These are phyloP conservation scores for Achlya hypogyna DNA, from an alignment of 352 stramenopile species.

Conservation along the genomic window DNA sequence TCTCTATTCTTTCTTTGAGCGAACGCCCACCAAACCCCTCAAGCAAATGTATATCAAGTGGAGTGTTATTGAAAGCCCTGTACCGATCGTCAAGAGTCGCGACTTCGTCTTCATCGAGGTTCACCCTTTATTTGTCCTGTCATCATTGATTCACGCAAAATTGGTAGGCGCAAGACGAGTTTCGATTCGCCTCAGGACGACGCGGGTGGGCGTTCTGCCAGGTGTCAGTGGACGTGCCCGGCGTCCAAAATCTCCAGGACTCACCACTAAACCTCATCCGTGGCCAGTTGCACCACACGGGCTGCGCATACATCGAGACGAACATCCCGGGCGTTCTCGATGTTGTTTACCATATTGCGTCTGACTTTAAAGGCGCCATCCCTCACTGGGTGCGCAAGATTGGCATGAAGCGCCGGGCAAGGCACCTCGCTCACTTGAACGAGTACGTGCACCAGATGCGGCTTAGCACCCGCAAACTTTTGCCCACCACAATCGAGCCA, in stretches of 20 bases:
- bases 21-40: background rate
- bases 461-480: background rate
- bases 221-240: conserved; percentile 9
- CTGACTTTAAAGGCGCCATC: conserved; percentile 11
- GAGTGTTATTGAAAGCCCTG: background rate
- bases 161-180: conserved; percentile 16
- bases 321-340: conserved; percentile 13
- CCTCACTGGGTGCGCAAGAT: conserved; percentile 10
- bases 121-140: conserved; percentile 19
- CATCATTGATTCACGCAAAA: conserved; percentile 11
- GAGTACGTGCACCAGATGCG: conserved; percentile 9
- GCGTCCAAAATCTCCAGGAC: conserved; percentile 40
- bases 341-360: background rate
- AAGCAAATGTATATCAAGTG: conserved; percentile 18
- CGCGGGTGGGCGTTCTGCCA: conserved; percentile 15
- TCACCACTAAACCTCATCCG: conserved; percentile 20
- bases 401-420: background rate
- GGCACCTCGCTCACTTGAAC: background rate
- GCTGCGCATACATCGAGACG: conserved; percentile 12
- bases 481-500: background rate
- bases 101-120: conserved; percentile 29
- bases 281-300: background rate
- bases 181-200: background rate
- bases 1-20: conserved; percentile 12
- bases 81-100: conserved; percentile 11